Evolutionary conservation across 106 monocot genomes (phyloP), one percentile per base, ranked within the genome.

Genomic region (Cymbidium sinense): DNA sequence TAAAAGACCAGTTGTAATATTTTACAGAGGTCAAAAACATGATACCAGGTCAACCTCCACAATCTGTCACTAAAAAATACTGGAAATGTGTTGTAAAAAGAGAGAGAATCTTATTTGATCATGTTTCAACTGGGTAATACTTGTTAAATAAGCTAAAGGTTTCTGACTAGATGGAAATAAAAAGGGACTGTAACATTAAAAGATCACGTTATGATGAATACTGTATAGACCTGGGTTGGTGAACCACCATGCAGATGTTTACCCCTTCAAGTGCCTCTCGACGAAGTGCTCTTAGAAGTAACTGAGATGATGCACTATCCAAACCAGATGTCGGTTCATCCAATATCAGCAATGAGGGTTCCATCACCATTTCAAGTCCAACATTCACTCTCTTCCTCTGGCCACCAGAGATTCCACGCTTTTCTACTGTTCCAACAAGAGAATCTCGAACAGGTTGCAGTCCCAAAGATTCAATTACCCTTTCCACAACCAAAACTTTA

Each of bases 311-410:
- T 77, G 92, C 79, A 83, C 95, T 95, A 80, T 95, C 95, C 86
- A 95, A 83, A 69, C 95, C 95, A 65, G 95, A 92, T 70, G 95
- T 95, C 12, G 95, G 95, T 76, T 95, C 95, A 81, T 95, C 95
- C 4, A 95, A 82, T 77, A 95, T 90, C 79, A 95, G 77, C 34
- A 95, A 64, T 65, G 95, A 95, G 17, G 95, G 95, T 34, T 95
- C 95, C 86, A 95, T n/a, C n/a, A n/a, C n/a, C n/a, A n/a, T n/a
- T n/a, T n/a, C n/a, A n/a, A n/a, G n/a, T n/a, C n/a, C n/a, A 65
- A 95, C 92, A 79, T 95, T 95, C 70, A 95, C 95, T 39, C 95
- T 77, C 75, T 95, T 95, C 79, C 95, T 92, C 73, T 95, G 95
- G 23, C 95, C 95, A 25, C 95, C 92, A 58, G 92, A 95, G 51